Conservation (phyloP, 164 flowering plant genomes). For the Liquidambar formosana region DNA sequence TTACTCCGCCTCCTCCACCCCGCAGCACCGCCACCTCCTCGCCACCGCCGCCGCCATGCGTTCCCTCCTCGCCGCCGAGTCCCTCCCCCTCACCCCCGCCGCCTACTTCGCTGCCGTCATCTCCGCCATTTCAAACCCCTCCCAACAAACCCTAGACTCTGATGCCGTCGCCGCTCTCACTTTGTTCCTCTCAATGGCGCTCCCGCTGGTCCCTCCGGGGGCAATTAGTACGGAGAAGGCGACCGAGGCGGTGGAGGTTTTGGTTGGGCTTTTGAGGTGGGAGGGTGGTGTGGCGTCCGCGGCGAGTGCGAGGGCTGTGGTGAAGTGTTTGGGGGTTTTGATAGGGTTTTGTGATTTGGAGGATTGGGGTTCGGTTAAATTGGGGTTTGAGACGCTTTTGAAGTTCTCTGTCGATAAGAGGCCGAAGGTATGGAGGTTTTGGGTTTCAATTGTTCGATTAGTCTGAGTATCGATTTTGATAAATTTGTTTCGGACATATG, state of each 20-base stretch:
- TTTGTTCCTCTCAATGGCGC: conserved; percentile 57
- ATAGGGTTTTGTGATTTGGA: conserved; percentile 55
- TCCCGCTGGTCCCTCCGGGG: conserved; percentile 47
- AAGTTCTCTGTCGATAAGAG: conserved; percentile 71
- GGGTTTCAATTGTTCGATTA: background rate
- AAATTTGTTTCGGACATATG: background rate
- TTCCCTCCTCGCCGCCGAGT: conserved; percentile 57
- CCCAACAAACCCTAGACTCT: conserved; percentile 34
- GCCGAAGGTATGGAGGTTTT: conserved; percentile 62
- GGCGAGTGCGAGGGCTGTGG: conserved; percentile 55
- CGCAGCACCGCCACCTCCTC: conserved; percentile 90
- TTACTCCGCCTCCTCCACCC: conserved; percentile 74
- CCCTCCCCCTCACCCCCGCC: conserved; percentile 64
- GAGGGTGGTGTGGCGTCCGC: conserved; percentile 33
- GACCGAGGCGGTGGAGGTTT: conserved; percentile 51
- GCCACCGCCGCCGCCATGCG: conserved; percentile 88
- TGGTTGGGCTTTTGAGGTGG: conserved; percentile 33
- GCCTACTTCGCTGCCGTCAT: conserved; percentile 88
- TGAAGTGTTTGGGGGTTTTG: conserved; percentile 71
- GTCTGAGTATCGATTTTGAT: background rate
- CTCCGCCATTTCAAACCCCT: conserved; percentile 37
- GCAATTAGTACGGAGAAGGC: conserved; percentile 55
- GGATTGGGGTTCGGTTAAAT: conserved; percentile 59
- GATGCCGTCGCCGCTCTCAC: conserved; percentile 50
- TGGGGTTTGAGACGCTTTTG: conserved; percentile 52